Percentiles rank a stretch among this genome's conserved stretches.
These are phyloP conservation scores for Berkeleyomyces rouxiae DNA, from an alignment of 2,329 filamentous ascomycete genomes.

Conservation along the genomic window DNA sequence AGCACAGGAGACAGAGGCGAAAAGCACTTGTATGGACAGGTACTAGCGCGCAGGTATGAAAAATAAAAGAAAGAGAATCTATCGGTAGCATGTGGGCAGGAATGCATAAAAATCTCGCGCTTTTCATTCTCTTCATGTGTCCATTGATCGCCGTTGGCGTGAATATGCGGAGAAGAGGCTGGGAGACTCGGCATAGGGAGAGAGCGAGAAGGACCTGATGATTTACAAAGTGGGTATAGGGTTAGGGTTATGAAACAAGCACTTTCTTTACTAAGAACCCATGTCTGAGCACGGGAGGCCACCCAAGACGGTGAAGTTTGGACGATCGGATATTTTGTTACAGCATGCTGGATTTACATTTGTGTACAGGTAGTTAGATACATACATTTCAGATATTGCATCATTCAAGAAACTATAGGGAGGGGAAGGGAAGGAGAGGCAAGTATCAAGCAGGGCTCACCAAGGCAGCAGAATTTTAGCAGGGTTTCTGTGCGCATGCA, in stretches of 20 bases:
- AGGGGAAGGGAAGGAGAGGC: background rate
- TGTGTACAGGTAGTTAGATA: no score
- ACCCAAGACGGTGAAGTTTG: background rate
- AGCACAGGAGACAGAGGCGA: background rate
- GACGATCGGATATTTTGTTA: background rate
- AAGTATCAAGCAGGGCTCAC: background rate
- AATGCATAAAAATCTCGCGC: background rate
- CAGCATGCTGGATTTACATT: background rate
- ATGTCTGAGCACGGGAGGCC: background rate
- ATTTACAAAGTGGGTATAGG: background rate
- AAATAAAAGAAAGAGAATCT: background rate
- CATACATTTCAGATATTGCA: background rate
- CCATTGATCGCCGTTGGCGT: background rate
- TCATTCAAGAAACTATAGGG: background rate
- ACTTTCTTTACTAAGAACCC: background rate
- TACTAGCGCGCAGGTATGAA: background rate
- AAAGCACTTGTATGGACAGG: background rate
- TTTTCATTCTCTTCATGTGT: background rate
- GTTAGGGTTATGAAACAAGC: background rate
- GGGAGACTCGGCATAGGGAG: background rate
- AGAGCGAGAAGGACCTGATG: background rate
- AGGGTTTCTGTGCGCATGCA: no score
- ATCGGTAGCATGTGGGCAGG: background rate
- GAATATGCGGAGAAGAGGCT: background rate
- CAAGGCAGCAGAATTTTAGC: background rate